Evolutionary conservation across 257 asterid genomes (phyloP).

Genomic region (Scutellaria minor): DNA sequence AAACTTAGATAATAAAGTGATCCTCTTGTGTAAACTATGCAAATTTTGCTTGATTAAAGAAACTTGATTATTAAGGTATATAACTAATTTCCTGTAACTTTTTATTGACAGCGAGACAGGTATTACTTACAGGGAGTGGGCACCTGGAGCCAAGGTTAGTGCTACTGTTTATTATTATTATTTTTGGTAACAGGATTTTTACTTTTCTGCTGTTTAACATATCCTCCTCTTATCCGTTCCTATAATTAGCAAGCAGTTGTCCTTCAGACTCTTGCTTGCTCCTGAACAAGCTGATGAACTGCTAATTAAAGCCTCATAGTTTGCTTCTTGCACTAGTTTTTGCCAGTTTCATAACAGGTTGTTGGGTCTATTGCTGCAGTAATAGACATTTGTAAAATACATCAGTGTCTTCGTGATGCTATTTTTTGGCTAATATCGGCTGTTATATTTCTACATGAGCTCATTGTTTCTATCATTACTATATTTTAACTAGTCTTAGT

Average conservation of each 20-base stretch:
- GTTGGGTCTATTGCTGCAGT: constrained; percentile 24
- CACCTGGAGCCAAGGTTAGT: constrained; percentile 99
- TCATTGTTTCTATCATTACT: constrained; percentile 31
- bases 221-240: constrained; percentile 1
- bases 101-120: constrained; percentile 83
- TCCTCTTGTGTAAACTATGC: constrained; percentile 18
- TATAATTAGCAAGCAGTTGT: constrained; percentile 5
- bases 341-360: constrained; percentile 11
- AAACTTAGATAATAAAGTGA: constrained; percentile 4
- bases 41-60: constrained; percentile 24
- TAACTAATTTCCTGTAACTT: constrained; percentile 36
- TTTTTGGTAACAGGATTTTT: constrained; percentile 10
- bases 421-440: background rate
- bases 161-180: constrained; percentile 22
- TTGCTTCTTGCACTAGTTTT: background rate
- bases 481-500: constrained; percentile 33
- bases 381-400: constrained; percentile 10
- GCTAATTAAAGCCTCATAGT: constrained; percentile 17
- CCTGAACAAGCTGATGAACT: constrained; percentile 30
- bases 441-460: constrained; percentile 14
- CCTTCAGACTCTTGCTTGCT: constrained; percentile 21
- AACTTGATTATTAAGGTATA: constrained; percentile 19
- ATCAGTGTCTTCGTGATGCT: constrained; percentile 14
- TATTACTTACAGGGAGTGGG: constrained; percentile 97
- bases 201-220: constrained; percentile 1